Base-by-base conservation (phyloP, 2,329 filamentous ascomycete species). In the Neonectria faginata region DNA sequence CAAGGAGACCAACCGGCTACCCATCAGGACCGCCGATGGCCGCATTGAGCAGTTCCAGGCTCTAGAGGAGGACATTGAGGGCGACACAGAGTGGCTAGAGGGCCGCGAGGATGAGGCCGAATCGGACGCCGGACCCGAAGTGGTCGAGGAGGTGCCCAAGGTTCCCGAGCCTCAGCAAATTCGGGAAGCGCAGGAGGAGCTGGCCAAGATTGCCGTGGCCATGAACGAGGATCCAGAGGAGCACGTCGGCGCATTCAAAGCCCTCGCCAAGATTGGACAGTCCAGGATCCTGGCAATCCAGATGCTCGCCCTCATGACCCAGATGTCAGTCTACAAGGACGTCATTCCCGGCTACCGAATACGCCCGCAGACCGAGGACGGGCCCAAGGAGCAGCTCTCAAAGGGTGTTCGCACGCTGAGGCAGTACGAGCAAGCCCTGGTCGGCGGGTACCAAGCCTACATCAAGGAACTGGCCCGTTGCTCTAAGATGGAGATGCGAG, bases 281-380 rank as follows among this genome's bases (percentile, higher is more conserved):
- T 91, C 91, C 8, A 84, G 84, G 14, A 89, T 94, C 67, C 79
- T 87, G 14, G 89, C 91, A 2, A 90, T 99, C 57, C 91, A 92
- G 81, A 97, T 97, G 79, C 85, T 99, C 65, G 90, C 92, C 7
- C 82, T 99, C 68, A 92, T 91, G 52, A 93, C 96, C 22, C 94
- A 97, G 79, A 86, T 96, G 77, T 88, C 94, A 0, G 89, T 98
- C 12, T 99, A 95, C 84, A 97, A 95, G 78, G 96, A 98, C 79
- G 88, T 97, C 51, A 98, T 99, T 64, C 96, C 96, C 0, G 96
- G 96, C 22, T 99, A 99, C 78, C 88, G 96, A 65, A 98, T 99
- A 82, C 90, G 96, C 18, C 92, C 93, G 1, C 82, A 93, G 4
- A 84, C 86, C 1, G 93, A 97, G 65, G 91, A 93, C 33, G 89